phyloP scores from a whole-genome alignment of 768 basidiomycete species.

The Macrolepiota fuliginosa region DNA sequence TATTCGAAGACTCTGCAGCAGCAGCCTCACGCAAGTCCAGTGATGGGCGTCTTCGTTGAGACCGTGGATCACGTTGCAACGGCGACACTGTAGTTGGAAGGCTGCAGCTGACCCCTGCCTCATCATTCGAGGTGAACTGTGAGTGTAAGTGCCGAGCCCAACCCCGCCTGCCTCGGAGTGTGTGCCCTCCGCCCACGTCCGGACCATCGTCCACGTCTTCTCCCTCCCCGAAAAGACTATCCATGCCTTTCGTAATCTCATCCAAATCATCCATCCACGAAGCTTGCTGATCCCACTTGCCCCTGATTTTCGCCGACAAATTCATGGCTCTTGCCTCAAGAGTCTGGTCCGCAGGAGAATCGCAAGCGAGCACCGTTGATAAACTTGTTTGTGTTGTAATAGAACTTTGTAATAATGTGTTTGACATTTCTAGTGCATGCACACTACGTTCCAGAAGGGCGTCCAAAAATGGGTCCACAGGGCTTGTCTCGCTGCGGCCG shows the following conservation, averaged over 20 bases:
- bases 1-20: conserved; percentile 14
- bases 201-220: conserved; percentile 6
- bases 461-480: conserved; percentile 62
- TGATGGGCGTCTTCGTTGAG: conserved; percentile 39
- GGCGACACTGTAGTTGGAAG: conserved; percentile 17
- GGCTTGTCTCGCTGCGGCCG: conserved; percentile 5
- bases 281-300: conserved; percentile 41
- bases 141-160: conserved; percentile 8
- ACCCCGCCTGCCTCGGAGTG: background rate
- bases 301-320: conserved; percentile 50
- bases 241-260: conserved; percentile 61
- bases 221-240: conserved; percentile 47
- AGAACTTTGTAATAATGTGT: conserved; percentile 71
- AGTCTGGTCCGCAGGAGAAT: conserved; percentile 42
- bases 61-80: conserved; percentile 14
- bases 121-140: background rate
- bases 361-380: conserved; percentile 45
- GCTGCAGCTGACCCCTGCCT: conserved; percentile 22
- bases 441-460: conserved; percentile 80
- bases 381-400: conserved; percentile 65
- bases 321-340: conserved; percentile 48
- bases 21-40: conserved; percentile 33
- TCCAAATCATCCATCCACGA: conserved; percentile 70
- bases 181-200: background rate
- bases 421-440: conserved; percentile 84